Percentiles rank a stretch among this genome's conserved stretches.
Conservation (phyloP, 805 yeast genomes). For the Hanseniaspora valbyensis region DNA sequence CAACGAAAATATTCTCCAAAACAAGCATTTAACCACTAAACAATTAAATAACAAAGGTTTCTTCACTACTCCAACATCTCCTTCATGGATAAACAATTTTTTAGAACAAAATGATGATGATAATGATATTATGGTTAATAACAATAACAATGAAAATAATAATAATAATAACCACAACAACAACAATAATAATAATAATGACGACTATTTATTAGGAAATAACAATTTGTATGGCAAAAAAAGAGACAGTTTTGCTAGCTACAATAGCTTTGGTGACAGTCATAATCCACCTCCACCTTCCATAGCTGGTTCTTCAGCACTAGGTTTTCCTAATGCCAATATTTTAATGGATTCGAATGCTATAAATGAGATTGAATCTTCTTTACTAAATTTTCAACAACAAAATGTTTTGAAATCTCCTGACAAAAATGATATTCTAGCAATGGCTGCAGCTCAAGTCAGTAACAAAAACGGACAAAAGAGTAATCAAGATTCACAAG, state of each 20-base stretch:
- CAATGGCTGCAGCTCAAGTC: background rate
- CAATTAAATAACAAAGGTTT: constrained; percentile 12
- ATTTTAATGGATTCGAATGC: constrained; percentile 12
- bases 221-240: background rate
- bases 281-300: constrained; percentile 15
- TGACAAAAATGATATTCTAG: background rate
- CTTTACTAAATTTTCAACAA: constrained; percentile 9
- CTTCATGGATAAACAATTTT: constrained; percentile 17
- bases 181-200: background rate
- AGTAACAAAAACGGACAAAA: background rate
- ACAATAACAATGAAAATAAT: too few relatives aligned
- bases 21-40: background rate
- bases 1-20: background rate
- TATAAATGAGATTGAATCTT: constrained; percentile 9
- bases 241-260: constrained; percentile 10
- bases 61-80: constrained; percentile 15
- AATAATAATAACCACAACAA: too few relatives aligned
- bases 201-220: background rate
- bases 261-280: constrained; percentile 4
- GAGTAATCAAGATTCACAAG: background rate
- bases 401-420: background rate
- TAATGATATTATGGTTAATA: background rate
- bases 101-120: background rate
- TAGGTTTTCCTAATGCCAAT: constrained; percentile 4
- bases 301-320: constrained; percentile 10